Percentiles rank a stretch among this genome's conserved stretches.
These are phyloP conservation scores for Zymoseptoria pseudotritici DNA, from an alignment of 2,329 filamentous ascomycete species.

Conservation along the genomic window DNA sequence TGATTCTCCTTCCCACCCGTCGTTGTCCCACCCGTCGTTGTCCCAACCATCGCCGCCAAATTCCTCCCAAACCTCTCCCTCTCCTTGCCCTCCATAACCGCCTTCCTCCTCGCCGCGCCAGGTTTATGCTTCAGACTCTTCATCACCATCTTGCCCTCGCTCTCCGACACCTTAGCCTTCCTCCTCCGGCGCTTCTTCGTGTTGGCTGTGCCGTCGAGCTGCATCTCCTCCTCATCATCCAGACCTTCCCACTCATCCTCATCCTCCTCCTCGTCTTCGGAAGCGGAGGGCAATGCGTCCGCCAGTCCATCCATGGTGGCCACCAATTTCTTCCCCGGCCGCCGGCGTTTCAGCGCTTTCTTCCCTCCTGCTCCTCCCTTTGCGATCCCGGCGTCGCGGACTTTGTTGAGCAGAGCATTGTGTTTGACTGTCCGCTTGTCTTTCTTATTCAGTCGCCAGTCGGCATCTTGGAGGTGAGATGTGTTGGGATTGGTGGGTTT, in stretches of 20 bases:
- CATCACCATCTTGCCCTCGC: constrained; percentile 59
- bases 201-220: constrained; percentile 15
- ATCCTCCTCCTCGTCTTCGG: constrained; percentile 41
- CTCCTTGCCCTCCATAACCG: constrained; percentile 70
- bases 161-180: constrained; percentile 19
- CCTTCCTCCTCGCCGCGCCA: constrained; percentile 76
- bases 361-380: constrained; percentile 52
- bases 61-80: constrained; percentile 77
- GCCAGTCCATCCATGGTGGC: constrained; percentile 68
- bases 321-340: constrained; percentile 70
- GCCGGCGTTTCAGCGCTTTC: constrained; percentile 49
- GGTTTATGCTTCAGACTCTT: constrained; percentile 67
- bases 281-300: constrained; percentile 64
- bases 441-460: constrained; percentile 66
- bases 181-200: constrained; percentile 12
- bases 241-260: constrained; percentile 19
- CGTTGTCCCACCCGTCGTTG: constrained; percentile 15
- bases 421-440: constrained; percentile 80
- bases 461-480: constrained; percentile 26
- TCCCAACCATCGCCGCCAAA: constrained; percentile 67
- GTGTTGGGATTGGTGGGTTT: background rate
- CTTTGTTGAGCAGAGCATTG: constrained; percentile 57
- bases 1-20: constrained; percentile 1
- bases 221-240: constrained; percentile 2
- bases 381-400: constrained; percentile 54